These are phyloP conservation scores for Apiotrichum akiyoshidainum DNA, from an alignment of 1,284 basidiomycete genomes.

Conservation along the genomic window DNA sequence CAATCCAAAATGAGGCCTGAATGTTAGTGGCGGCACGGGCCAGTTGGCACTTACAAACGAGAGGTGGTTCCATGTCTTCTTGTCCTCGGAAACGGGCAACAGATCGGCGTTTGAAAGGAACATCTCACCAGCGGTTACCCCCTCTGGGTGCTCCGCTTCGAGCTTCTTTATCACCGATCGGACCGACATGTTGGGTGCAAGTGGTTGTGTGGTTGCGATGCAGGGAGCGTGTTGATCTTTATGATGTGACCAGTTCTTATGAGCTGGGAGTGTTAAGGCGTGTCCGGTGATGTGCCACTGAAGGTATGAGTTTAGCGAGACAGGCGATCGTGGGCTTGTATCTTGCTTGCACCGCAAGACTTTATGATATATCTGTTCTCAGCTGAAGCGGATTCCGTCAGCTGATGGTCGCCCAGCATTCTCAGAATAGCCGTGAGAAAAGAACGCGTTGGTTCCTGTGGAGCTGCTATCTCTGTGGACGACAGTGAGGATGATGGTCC, in stretches of 20 bases:
- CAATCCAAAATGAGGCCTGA: conserved; percentile 13
- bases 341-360: too few species aligned
- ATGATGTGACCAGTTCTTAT: neutral
- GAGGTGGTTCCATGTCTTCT: conserved; percentile 42
- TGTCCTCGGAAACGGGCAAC: conserved; percentile 33
- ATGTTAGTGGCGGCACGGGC: neutral
- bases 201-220: neutral
- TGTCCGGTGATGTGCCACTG: too few species aligned
- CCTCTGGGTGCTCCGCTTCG: conserved; percentile 58
- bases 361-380: too few species aligned
- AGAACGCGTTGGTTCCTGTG: too few species aligned
- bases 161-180: conserved; percentile 40
- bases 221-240: neutral
- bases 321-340: too few species aligned
- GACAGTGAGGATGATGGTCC: too few species aligned
- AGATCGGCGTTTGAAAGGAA: conserved; percentile 57
- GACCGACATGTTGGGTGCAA: neutral
- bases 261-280: neutral
- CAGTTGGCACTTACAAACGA: conserved; percentile 27
- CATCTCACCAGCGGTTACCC: conserved; percentile 56
- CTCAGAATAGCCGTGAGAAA: too few species aligned
- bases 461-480: too few species aligned
- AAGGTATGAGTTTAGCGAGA: too few species aligned
- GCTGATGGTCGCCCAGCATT: too few species aligned
- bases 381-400: too few species aligned